Evolutionary conservation across 192 early-diverging fungal species (phyloP).

Genomic region (Backusella morwellensis): DNA sequence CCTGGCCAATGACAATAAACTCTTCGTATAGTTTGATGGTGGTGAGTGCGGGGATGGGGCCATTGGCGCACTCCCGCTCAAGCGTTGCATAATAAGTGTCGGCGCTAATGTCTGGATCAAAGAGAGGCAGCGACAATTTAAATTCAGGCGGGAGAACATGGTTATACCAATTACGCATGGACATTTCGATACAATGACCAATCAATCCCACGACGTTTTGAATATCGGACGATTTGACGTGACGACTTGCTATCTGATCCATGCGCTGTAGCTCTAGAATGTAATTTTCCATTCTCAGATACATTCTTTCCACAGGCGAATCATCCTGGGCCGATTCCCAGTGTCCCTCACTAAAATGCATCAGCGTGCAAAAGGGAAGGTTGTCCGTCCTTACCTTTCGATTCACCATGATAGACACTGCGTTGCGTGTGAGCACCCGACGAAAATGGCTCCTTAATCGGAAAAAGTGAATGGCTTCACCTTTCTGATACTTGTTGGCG

Average conservation of each 20-base stretch:
- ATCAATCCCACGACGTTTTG: neutral
- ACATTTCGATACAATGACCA: conserved; percentile 4
- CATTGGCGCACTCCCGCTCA: neutral
- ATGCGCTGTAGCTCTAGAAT: neutral
- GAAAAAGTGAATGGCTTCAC: neutral
- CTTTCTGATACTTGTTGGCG: neutral
- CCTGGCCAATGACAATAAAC: conserved; percentile 1
- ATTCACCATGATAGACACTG: neutral
- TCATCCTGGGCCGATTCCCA: neutral
- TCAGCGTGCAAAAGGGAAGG: neutral
- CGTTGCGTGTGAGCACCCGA: neutral
- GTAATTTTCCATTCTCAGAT: neutral
- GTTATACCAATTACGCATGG: conserved; percentile 13
- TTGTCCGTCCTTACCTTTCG: neutral
- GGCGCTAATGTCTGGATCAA: neutral
- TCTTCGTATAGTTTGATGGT: conserved; percentile 8
- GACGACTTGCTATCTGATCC: neutral
- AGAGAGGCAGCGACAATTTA: conserved; percentile 7
- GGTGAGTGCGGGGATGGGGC: conserved; percentile 5
- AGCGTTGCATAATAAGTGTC: neutral
- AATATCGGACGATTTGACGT: neutral
- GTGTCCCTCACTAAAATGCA: neutral
- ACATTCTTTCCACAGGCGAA: neutral
- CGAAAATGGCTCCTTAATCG: neutral
- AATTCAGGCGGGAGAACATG: neutral